These are phyloP conservation scores for Pyrenochaeta sp. DNA, from an alignment of 2,329 filamentous ascomycete genomes.

Conservation along the genomic window DNA sequence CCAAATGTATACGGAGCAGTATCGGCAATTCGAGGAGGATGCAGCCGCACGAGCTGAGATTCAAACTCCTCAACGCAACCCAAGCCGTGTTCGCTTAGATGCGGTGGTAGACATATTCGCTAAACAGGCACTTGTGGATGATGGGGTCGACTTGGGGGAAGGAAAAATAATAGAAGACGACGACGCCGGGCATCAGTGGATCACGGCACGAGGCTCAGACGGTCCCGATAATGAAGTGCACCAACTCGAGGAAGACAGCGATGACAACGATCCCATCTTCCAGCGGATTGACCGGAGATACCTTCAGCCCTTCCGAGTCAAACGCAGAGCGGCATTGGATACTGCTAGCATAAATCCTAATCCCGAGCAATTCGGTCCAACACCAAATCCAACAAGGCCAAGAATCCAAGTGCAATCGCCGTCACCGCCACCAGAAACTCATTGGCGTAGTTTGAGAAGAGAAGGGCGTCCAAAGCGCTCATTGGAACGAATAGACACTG, in stretches of 20 bases:
- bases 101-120: not conserved
- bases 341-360: not conserved
- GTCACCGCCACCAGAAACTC: not conserved
- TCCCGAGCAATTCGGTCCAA: not conserved
- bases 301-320: not conserved
- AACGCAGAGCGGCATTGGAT: not conserved
- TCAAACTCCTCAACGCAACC: not conserved
- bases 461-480: not conserved
- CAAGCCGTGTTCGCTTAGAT: not conserved
- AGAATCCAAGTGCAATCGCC: not conserved
- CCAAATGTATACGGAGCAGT: not conserved
- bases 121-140: not conserved
- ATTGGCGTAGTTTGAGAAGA: not conserved
- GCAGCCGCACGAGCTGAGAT: not conserved
- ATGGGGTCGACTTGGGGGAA: not conserved
- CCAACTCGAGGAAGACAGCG: no score
- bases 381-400: not conserved
- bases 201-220: no score
- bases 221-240: not conserved
- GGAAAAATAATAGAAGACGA: not conserved
- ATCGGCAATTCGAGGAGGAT: not conserved
- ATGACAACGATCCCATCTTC: not conserved
- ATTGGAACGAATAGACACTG: slow-evolving; percentile 2
- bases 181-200: not conserved
- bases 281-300: not conserved